A percentile compares a stretch with the other conserved stretches of the same genome.
phyloP scores from a whole-genome alignment of 257 asterid genomes.

The Rubia yunnanensis region DNA sequence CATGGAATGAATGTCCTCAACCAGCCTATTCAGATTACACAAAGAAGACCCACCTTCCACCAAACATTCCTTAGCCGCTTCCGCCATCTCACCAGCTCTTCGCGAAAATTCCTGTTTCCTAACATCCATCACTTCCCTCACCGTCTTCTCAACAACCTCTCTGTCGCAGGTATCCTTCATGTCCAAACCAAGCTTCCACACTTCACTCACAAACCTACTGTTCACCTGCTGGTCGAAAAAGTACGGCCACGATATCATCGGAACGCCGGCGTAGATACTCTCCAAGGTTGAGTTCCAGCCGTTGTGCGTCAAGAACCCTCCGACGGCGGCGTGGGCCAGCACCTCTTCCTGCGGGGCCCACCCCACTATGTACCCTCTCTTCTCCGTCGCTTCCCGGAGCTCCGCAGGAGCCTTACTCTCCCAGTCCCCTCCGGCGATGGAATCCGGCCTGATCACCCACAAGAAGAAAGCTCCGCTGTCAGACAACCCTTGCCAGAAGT shows the following conservation, averaged over 20 bases:
- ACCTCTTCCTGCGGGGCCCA: constrained; percentile 59
- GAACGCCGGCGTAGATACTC: constrained; percentile 28
- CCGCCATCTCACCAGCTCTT: constrained; percentile 29
- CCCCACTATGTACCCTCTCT: constrained; percentile 35
- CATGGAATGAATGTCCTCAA: constrained; percentile 20
- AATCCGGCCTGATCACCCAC: constrained; percentile 54
- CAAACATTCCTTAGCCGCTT: constrained; percentile 24
- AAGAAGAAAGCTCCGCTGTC: constrained; percentile 32
- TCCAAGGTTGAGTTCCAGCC: constrained; percentile 59
- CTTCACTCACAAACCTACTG: constrained; percentile 41
- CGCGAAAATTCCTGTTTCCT: constrained; percentile 32
- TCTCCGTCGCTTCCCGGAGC: constrained; percentile 20
- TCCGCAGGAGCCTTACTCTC: constrained; percentile 21
- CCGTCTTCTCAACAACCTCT: constrained; percentile 33
- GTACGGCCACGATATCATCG: constrained; percentile 55
- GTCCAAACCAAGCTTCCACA: constrained; percentile 56
- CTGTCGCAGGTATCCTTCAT: constrained; percentile 53
- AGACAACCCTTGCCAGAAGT: constrained; percentile 49
- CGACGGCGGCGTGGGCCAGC: constrained; percentile 25
- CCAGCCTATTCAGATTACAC: constrained; percentile 23
- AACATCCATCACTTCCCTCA: constrained; percentile 39
- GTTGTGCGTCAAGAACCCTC: constrained; percentile 42
- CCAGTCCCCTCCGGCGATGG: constrained; percentile 20
- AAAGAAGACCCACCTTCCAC: constrained; percentile 46
- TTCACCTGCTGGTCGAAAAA: constrained; percentile 42